A percentile compares a stretch with the other conserved stretches of the same genome.
phyloP scores from a whole-genome alignment of 371 early-diverging fungal genomes.

The Chytridium lagenaria region DNA sequence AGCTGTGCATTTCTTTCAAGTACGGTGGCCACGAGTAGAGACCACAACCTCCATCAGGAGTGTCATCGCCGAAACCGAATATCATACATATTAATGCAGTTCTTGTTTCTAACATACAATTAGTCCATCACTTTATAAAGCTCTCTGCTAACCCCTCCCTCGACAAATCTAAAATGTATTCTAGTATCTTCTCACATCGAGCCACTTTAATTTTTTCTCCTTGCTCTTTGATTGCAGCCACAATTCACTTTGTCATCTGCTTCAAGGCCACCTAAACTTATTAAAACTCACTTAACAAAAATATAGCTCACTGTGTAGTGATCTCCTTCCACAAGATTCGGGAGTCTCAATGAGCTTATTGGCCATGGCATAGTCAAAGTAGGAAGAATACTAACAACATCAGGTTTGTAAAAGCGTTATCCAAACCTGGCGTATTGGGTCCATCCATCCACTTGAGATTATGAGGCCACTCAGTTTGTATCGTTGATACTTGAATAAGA shows the following conservation, averaged over 20 bases:
- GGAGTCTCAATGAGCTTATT: neutral
- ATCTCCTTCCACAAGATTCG: too few species aligned
- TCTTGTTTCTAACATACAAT: constrained; percentile 32
- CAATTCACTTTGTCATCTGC: too few species aligned
- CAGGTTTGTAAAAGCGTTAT: neutral
- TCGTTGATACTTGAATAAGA: too few species aligned
- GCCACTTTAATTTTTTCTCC: neutral
- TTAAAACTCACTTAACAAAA: too few species aligned
- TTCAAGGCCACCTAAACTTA: too few species aligned
- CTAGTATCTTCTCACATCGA: constrained; percentile 15
- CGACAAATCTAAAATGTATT: constrained; percentile 24
- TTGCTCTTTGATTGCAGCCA: neutral
- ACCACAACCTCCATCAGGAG: constrained; percentile 68
- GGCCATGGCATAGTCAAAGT: neutral
- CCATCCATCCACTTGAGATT: constrained; percentile 92
- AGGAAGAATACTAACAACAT: constrained; percentile 1
- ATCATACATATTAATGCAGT: constrained; percentile 85
- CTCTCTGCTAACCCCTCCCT: neutral
- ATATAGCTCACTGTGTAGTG: too few species aligned
- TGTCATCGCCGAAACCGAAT: constrained; percentile 70
- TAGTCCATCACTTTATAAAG: constrained; percentile 9
- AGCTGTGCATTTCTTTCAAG: constrained; percentile 62
- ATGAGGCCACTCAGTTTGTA: constrained; percentile 66
- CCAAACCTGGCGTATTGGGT: constrained; percentile 73
- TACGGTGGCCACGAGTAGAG: constrained; percentile 74